phyloP scores from a whole-genome alignment of 2,329 filamentous ascomycete genomes.

The Neonectria neomacrospora region DNA sequence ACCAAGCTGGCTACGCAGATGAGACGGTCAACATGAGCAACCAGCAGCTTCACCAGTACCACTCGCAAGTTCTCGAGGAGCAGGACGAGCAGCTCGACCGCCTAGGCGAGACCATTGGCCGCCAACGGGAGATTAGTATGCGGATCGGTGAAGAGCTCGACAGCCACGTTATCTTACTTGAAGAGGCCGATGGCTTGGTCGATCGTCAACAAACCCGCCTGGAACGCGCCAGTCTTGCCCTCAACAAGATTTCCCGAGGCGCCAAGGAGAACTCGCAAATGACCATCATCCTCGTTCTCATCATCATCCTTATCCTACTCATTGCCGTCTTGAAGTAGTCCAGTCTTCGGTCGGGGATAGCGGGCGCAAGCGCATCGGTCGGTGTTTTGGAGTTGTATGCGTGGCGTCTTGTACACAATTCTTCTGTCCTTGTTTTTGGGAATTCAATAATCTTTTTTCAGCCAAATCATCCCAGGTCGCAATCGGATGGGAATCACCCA shows the following conservation, averaged over 20 bases:
- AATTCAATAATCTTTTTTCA: slow-evolving; percentile 1
- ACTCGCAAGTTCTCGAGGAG: slow-evolving; percentile 81
- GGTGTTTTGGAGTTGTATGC: slow-evolving; percentile 35
- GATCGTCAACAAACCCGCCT: slow-evolving; percentile 84
- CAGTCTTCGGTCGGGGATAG: slow-evolving; percentile 20
- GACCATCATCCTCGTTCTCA: slow-evolving; percentile 82
- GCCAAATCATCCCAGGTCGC: background rate
- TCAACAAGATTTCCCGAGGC: slow-evolving; percentile 77
- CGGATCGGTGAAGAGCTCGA: slow-evolving; percentile 97
- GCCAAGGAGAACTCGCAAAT: slow-evolving; percentile 90
- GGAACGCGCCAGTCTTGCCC: slow-evolving; percentile 76
- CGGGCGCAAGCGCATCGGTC: slow-evolving; percentile 32
- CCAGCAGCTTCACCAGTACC: slow-evolving; percentile 86
- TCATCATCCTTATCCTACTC: slow-evolving; percentile 82
- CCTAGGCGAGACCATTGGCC: slow-evolving; percentile 84
- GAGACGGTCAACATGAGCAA: slow-evolving; percentile 75
- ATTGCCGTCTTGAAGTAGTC: slow-evolving; percentile 82
- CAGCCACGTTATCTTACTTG: slow-evolving; percentile 86
- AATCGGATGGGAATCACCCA: background rate
- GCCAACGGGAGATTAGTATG: slow-evolving; percentile 92
- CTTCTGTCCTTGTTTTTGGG: slow-evolving; percentile 8
- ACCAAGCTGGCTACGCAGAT: slow-evolving; percentile 67
- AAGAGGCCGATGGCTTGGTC: slow-evolving; percentile 85
- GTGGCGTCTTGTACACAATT: slow-evolving; percentile 11
- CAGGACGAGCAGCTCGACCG: slow-evolving; percentile 95